Conservation (phyloP, 768 basidiomycete species). For the Boletus rex-veris region DNA sequence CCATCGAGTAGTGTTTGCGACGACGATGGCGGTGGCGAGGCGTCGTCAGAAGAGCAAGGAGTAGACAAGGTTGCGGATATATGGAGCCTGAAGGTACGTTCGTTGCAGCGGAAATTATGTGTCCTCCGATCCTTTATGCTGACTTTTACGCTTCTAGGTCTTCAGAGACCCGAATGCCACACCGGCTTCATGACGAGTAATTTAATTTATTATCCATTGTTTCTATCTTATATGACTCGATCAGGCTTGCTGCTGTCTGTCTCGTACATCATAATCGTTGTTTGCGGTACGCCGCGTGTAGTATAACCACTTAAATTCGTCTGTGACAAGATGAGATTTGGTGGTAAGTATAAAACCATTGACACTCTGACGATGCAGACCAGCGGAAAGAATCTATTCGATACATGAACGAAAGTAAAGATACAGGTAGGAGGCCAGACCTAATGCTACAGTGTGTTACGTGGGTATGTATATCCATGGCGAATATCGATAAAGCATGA, state of each 20-base stretch:
- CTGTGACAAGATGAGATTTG: background rate
- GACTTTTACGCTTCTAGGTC: slow-evolving; percentile 30
- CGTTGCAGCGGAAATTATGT: background rate
- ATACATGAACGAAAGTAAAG: slow-evolving; percentile 16
- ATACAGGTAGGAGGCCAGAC: slow-evolving; percentile 14
- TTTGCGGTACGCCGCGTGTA: background rate
- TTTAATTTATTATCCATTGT: slow-evolving; percentile 18
- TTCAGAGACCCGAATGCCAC: slow-evolving; percentile 42
- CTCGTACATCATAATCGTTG: slow-evolving; percentile 2
- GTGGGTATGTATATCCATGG: slow-evolving; percentile 6
- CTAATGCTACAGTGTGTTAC: slow-evolving; percentile 23
- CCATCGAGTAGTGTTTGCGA: slow-evolving; percentile 35
- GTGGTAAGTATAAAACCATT: no score
- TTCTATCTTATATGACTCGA: background rate
- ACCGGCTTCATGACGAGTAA: slow-evolving; percentile 22
- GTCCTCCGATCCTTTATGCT: background rate
- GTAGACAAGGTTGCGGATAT: slow-evolving; percentile 60
- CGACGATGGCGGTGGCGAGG: slow-evolving; percentile 34
- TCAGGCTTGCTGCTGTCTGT: background rate
- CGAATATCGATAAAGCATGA: slow-evolving; percentile 1
- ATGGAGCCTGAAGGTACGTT: slow-evolving; percentile 68
- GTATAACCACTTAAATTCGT: no score
- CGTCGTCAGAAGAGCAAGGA: slow-evolving; percentile 34
- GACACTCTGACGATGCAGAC: background rate
- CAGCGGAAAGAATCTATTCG: slow-evolving; percentile 6